Conservation (phyloP, 176 grass and related monocot species). For the Oryza meyeriana region DNA sequence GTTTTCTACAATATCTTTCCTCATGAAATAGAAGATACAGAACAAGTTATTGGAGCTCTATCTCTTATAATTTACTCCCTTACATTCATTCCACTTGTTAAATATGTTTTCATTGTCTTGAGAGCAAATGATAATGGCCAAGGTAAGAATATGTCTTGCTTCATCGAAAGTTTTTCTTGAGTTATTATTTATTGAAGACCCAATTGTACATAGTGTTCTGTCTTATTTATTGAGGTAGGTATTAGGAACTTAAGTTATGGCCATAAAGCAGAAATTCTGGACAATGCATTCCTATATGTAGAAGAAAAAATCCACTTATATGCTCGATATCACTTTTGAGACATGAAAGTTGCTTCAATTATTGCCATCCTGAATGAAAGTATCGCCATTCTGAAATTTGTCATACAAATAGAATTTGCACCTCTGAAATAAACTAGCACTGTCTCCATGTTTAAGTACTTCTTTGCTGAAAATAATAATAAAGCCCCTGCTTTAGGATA, state of each 20-base stretch:
- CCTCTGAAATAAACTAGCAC: background rate
- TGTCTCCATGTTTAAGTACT: background rate
- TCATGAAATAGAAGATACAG: slow-evolving; percentile 49
- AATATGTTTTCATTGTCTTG: slow-evolving; percentile 85
- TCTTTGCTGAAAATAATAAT: background rate
- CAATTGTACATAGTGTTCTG: background rate
- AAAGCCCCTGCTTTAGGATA: background rate
- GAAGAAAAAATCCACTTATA: background rate
- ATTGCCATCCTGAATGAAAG: background rate
- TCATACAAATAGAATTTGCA: background rate
- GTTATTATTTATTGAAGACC: background rate
- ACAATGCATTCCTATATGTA: background rate
- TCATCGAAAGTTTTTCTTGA: slow-evolving; percentile 8
- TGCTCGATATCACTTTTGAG: background rate
- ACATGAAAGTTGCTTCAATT: background rate
- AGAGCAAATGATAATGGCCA: slow-evolving; percentile 79
- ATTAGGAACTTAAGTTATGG: background rate
- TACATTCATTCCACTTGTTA: slow-evolving; percentile 78
- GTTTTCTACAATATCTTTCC: slow-evolving; percentile 84
- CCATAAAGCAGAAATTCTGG: background rate
- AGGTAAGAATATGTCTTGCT: slow-evolving; percentile 45
- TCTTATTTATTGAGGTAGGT: slow-evolving; percentile 13
- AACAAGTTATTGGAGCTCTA: slow-evolving; percentile 75
- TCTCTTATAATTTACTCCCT: slow-evolving; percentile 90
- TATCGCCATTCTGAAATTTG: background rate